These are phyloP conservation scores for Achaetomiella virescens DNA, from an alignment of 495 filamentous ascomycete species.

Conservation along the genomic window DNA sequence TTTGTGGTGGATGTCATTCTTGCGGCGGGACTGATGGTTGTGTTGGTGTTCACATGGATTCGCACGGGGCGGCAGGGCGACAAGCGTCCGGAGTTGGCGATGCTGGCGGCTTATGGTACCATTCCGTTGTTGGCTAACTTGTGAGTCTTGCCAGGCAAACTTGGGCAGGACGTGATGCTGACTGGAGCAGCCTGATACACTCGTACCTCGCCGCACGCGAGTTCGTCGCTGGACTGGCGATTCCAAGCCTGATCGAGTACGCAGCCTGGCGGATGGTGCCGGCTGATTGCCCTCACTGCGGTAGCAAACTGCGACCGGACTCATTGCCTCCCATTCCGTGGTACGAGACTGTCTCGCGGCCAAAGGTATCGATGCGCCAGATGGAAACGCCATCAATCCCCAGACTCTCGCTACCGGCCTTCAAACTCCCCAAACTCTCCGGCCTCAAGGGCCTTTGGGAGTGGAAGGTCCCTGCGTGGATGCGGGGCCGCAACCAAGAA, in stretches of 20 bases:
- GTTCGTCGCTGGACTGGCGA: constrained; percentile 34
- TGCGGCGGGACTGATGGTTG: constrained; percentile 31
- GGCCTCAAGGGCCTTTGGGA: constrained; percentile 15
- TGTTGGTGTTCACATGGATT: constrained; percentile 38
- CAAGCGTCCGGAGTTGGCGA: constrained; percentile 25
- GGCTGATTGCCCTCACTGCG: constrained; percentile 38
- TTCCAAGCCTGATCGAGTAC: constrained; percentile 31
- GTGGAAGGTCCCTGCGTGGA: constrained; percentile 30
- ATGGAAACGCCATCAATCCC: constrained; percentile 7
- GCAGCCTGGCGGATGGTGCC: constrained; percentile 33
- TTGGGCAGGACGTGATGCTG: not conserved
- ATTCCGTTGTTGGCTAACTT: constrained; percentile 37
- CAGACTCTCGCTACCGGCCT: constrained; percentile 1
- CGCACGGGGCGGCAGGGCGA: constrained; percentile 8
- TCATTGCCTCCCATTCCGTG: constrained; percentile 31
- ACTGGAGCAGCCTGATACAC: constrained; percentile 29
- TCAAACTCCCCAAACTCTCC: constrained; percentile 8
- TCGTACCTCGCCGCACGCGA: constrained; percentile 34
- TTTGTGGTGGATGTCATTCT: constrained; percentile 34
- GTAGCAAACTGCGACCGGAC: constrained; percentile 29
- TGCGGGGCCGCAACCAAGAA: constrained; percentile 13
- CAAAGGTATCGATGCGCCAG: constrained; percentile 12
- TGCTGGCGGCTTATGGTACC: constrained; percentile 38
- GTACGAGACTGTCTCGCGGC: constrained; percentile 28
- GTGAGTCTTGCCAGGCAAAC: constrained; percentile 19